Conservation (phyloP, 2,329 filamentous ascomycete genomes). For the Cryphonectria carpinicola region DNA sequence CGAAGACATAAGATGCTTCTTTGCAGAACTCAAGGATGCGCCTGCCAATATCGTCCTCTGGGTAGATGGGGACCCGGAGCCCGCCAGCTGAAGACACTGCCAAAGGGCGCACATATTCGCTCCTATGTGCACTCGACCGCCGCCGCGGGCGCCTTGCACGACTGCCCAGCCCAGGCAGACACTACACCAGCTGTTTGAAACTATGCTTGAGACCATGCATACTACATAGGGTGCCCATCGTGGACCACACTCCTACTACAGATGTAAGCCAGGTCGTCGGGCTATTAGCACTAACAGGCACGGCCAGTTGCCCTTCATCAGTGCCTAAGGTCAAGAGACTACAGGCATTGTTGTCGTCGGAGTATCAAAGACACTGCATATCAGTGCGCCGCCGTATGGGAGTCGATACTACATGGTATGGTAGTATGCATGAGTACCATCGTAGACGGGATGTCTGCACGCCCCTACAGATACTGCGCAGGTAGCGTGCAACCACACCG, state of each 20-base stretch:
- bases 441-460: not conserved
- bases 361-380: not conserved
- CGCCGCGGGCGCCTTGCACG: not conserved
- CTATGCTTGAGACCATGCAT: not conserved
- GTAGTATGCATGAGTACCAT: not conserved
- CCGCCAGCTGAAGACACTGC: not conserved
- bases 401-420: not conserved
- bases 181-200: not conserved
- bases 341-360: not conserved
- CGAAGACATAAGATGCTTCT: constrained; percentile 46
- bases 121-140: not conserved
- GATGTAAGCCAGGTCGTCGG: not conserved
- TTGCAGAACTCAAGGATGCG: constrained; percentile 43
- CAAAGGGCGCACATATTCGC: not conserved
- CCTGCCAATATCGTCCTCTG: constrained; percentile 52
- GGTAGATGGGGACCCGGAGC: constrained; percentile 42
- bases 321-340: not conserved
- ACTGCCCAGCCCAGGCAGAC: not conserved
- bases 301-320: not conserved
- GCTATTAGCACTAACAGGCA: not conserved
- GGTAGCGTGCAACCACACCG: not conserved
- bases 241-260: not conserved
- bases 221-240: not conserved
- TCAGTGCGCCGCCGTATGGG: not conserved
- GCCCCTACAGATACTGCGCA: not conserved